These are phyloP conservation scores for Colletotrichum theobromicola DNA, from an alignment of 2,329 filamentous ascomycete species.

Conservation along the genomic window DNA sequence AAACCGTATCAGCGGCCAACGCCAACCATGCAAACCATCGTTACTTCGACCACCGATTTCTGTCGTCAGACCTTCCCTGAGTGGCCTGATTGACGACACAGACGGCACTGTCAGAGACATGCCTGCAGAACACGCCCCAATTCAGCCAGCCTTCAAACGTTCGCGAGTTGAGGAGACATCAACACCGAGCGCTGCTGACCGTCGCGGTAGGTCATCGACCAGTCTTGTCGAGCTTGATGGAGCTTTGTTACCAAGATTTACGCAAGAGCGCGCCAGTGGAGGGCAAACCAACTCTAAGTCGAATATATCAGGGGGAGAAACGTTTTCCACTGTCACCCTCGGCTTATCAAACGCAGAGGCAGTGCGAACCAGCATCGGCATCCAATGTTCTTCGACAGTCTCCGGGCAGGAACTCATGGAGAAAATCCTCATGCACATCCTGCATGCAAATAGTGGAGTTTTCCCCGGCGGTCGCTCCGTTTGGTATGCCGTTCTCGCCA, in stretches of 20 bases:
- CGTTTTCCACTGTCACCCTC: neutral
- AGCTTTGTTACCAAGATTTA: neutral
- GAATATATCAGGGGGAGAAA: neutral
- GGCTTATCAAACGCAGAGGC: neutral
- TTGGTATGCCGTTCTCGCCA: slow-evolving; percentile 50
- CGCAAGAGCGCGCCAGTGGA: neutral
- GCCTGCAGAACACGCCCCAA: neutral
- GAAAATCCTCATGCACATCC: slow-evolving; percentile 37
- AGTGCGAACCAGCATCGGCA: neutral
- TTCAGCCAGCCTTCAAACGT: neutral
- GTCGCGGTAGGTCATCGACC: neutral
- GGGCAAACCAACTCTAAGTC: neutral
- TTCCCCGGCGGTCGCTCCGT: slow-evolving; percentile 57
- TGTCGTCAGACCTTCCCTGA: neutral
- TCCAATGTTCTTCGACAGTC: neutral
- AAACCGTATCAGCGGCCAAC: neutral
- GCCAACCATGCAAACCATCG: neutral
- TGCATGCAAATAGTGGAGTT: slow-evolving; percentile 47
- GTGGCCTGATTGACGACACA: slow-evolving; percentile 5
- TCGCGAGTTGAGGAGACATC: neutral
- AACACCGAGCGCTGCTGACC: neutral
- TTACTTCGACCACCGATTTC: neutral
- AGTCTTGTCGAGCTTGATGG: neutral
- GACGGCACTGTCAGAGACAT: slow-evolving; percentile 8
- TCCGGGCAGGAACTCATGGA: neutral